Evolutionary conservation across 176 grass and related monocot genomes (phyloP), one percentile per base, ranked within the genome.

Genomic region (Cymbopogon citratus): DNA sequence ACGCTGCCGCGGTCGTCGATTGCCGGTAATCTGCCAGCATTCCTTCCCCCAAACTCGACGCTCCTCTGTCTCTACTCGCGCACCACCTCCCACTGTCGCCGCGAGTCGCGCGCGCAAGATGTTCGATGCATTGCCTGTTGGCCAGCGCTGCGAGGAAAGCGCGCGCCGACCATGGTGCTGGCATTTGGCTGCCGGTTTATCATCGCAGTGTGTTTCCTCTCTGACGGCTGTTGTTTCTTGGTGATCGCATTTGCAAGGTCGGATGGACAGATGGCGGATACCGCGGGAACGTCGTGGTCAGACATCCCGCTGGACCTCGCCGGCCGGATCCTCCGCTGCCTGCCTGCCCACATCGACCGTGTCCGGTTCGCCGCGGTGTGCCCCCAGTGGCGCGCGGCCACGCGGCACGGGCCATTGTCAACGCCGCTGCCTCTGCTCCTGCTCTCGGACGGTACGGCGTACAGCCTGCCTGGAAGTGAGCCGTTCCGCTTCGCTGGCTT

Each of bases 331-430:
- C 36, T 82, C 68, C 14, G 1, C 51, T 54, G 4, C 38, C 51
- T 73, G 5, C 54, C 35, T 2, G 15, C 68, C 3, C 36, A n/a
- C 10, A 36, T 16, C 6, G 80, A 46, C 38, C 52, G 80, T 14
- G 3, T 36, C 13, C 36, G 80, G 11, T 82, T 82, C 18, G 52
- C 52, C 6, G 80, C 54, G 3, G 68, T 82, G 66, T 82, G 80
- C 7, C 25, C 18, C 0, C 23, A 44, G 27, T 79, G 26, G 62
- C 14, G 27, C 11, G 12, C 13, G 5, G 62, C 62, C 12, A 13
- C 62, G 27, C 26, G 61, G 61, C 12, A 15, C 5, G 12, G 4
- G 38, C 38, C 38, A 5, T 7, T 39, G 16, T 39, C n/a, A 11
- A 4, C 25, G 9, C 26, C 61, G 15, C 16, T 11, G 25, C 63